Percentiles rank a stretch among this genome's conserved stretches.
Evolutionary conservation across 2,329 filamentous ascomycete species (phyloP).

Genomic region (Pseudogymnoascus sp.): DNA sequence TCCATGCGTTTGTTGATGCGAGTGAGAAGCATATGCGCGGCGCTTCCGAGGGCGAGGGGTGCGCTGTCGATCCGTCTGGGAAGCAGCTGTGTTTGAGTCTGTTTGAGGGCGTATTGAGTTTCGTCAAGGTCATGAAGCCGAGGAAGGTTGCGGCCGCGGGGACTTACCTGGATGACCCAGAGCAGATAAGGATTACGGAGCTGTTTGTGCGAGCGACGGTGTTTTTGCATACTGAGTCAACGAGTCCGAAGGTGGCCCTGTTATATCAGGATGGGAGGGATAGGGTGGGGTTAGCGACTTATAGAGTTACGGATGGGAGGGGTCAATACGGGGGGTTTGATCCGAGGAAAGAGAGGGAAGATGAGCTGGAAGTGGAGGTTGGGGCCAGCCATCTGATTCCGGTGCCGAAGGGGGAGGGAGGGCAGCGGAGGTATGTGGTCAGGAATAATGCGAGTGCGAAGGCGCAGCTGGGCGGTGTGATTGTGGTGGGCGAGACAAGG

Average conservation of each 20-base stretch:
- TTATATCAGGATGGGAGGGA: constrained; percentile 58
- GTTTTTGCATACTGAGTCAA: constrained; percentile 52
- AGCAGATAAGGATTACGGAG: constrained; percentile 57
- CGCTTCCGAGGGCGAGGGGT: constrained; percentile 75
- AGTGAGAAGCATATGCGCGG: constrained; percentile 62
- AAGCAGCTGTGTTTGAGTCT: constrained; percentile 60
- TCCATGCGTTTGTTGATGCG: constrained; percentile 44
- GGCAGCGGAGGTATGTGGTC: constrained; percentile 54
- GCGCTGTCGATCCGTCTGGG: constrained; percentile 75
- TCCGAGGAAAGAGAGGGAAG: constrained; percentile 47
- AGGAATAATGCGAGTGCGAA: constrained; percentile 44
- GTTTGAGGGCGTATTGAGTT: constrained; percentile 61
- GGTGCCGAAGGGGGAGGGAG: constrained; percentile 48
- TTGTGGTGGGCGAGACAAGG: constrained; percentile 73
- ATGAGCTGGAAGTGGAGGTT: constrained; percentile 47
- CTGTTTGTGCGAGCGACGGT: constrained; percentile 59
- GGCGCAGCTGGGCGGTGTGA: constrained; percentile 60
- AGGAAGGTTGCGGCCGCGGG: constrained; percentile 41
- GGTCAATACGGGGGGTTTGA: constrained; percentile 49
- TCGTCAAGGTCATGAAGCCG: constrained; percentile 53
- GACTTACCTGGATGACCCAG: constrained; percentile 55
- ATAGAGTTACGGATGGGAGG: constrained; percentile 55
- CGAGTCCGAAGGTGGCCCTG: constrained; percentile 55
- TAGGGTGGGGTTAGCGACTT: constrained; percentile 51
- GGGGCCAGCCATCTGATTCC: constrained; percentile 58